Evolutionary conservation across 257 asterid genomes (phyloP).

Genomic region (Rauvolfia tetraphylla): DNA sequence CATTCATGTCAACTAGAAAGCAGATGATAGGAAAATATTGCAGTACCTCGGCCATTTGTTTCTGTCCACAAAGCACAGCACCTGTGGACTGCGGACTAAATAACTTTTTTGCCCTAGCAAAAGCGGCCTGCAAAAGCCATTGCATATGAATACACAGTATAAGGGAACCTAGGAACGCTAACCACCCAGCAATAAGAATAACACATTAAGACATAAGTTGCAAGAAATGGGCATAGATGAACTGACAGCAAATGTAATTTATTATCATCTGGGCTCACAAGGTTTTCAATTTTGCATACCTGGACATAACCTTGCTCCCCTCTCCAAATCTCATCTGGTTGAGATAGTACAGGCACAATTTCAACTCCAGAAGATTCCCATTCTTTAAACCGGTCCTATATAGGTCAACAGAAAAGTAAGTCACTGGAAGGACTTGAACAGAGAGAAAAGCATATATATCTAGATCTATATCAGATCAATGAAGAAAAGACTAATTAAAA

Average conservation of each 20-base stretch:
- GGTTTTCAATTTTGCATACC: slow-evolving; percentile 31
- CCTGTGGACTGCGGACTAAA: slow-evolving; percentile 65
- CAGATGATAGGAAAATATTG: slow-evolving; percentile 1
- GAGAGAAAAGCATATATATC: not conserved
- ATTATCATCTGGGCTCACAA: not conserved
- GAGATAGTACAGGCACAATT: slow-evolving; percentile 77
- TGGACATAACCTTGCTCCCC: slow-evolving; percentile 85
- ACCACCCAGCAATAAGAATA: not conserved
- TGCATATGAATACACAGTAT: slow-evolving; percentile 1
- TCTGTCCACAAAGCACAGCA: slow-evolving; percentile 90
- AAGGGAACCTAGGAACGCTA: not conserved
- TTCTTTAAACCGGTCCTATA: slow-evolving; percentile 73
- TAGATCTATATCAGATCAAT: not conserved
- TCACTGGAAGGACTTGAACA: not conserved
- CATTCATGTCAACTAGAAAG: not conserved
- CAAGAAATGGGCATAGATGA: not conserved
- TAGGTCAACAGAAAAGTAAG: slow-evolving; percentile 3
- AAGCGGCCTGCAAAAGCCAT: slow-evolving; percentile 64
- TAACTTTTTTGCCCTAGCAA: slow-evolving; percentile 60
- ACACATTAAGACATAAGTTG: not conserved
- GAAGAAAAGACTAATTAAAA: not conserved
- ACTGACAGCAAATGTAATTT: not conserved
- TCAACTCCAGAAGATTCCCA: slow-evolving; percentile 79
- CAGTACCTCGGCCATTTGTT: slow-evolving; percentile 87
- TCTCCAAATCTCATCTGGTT: slow-evolving; percentile 72